phyloP scores from a whole-genome alignment of 176 grass and related monocot genomes.

The Lolium multiflorum region DNA sequence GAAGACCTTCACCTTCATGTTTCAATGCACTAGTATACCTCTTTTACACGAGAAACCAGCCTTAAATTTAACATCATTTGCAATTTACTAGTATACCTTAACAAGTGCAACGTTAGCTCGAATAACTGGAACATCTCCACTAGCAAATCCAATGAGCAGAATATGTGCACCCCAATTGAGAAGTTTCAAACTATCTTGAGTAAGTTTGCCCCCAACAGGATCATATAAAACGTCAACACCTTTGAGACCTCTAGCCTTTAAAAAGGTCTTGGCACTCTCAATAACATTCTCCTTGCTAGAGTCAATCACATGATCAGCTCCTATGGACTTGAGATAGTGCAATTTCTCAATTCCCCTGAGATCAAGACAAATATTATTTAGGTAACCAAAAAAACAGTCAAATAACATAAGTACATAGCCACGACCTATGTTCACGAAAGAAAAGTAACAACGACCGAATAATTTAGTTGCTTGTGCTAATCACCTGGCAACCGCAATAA shows the following conservation, averaged over 20 bases:
- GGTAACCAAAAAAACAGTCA: not conserved
- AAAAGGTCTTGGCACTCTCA: conserved; percentile 80
- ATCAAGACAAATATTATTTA: conserved; percentile 30
- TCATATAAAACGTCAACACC: conserved; percentile 95
- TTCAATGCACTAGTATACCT: not conserved
- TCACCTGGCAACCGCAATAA: conserved; percentile 94
- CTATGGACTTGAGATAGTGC: conserved; percentile 80
- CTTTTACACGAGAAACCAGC: not conserved
- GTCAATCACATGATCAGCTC: conserved; percentile 87
- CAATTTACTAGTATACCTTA: conserved; percentile 58
- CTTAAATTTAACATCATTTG: not conserved
- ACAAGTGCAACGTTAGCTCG: conserved; percentile 90
- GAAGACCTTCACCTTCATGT: conserved; percentile 1
- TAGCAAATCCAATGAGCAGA: conserved; percentile 97
- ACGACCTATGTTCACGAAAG: not conserved
- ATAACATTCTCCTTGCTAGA: conserved; percentile 77
- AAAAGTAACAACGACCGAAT: not conserved
- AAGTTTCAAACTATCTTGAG: conserved; percentile 94
- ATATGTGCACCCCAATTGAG: conserved; percentile 95
- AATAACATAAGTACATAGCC: conserved; percentile 12
- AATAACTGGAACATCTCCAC: conserved; percentile 88
- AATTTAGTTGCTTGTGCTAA: conserved; percentile 17
- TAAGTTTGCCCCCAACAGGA: conserved; percentile 92
- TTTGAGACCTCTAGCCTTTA: conserved; percentile 80
- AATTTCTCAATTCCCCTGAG: conserved; percentile 79